Conservation (phyloP, 805 yeast genomes). For the Spathaspora boniae region DNA sequence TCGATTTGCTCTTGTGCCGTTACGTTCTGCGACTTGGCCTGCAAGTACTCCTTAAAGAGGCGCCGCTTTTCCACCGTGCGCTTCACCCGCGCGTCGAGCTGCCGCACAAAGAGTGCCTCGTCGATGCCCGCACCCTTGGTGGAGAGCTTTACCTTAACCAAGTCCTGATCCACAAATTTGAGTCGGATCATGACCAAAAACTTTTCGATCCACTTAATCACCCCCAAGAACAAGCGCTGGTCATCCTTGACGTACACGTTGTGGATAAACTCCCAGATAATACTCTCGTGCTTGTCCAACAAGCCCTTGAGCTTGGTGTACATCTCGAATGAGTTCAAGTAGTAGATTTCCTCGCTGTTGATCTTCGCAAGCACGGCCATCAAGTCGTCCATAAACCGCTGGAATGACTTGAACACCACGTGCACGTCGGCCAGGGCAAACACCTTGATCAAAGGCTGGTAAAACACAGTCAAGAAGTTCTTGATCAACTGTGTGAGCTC, state of each 20-base stretch:
- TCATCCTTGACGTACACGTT: slow-evolving; percentile 78
- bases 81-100: slow-evolving; percentile 38
- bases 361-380: slow-evolving; percentile 61
- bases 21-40: slow-evolving; percentile 14
- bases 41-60: slow-evolving; percentile 33
- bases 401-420: slow-evolving; percentile 34
- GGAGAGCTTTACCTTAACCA: slow-evolving; percentile 29
- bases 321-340: slow-evolving; percentile 50
- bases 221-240: slow-evolving; percentile 63
- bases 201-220: slow-evolving; percentile 70
- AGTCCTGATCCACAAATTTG: slow-evolving; percentile 46
- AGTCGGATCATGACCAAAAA: slow-evolving; percentile 61
- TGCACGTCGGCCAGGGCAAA: slow-evolving; percentile 38
- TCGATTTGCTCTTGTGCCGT: slow-evolving; percentile 21
- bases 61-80: slow-evolving; percentile 35
- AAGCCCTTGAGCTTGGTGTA: slow-evolving; percentile 65
- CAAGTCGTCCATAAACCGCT: slow-evolving; percentile 46
- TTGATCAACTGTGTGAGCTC: slow-evolving; percentile 73
- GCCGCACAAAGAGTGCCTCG: slow-evolving; percentile 27
- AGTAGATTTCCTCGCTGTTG: slow-evolving; percentile 52
- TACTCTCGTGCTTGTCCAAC: slow-evolving; percentile 67
- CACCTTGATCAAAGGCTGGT: slow-evolving; percentile 38
- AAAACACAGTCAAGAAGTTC: slow-evolving; percentile 53
- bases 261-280: slow-evolving; percentile 73
- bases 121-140: slow-evolving; percentile 31